phyloP scores from a whole-genome alignment of 257 asterid genomes.

The Datura wrightii region DNA sequence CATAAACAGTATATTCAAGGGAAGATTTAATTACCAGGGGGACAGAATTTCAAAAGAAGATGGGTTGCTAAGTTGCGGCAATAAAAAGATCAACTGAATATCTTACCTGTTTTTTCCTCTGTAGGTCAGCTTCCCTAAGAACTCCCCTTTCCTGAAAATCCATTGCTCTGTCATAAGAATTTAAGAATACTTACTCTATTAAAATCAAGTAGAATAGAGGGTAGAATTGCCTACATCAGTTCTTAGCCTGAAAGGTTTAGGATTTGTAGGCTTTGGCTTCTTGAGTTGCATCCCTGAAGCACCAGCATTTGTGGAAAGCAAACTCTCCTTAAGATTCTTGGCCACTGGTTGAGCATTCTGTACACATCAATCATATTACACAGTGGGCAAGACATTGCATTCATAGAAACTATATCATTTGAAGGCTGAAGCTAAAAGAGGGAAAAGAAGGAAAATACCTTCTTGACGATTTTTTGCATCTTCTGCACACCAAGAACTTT shows the following conservation, averaged over 20 bases:
- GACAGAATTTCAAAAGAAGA: neutral
- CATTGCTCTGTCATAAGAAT: slow-evolving; percentile 32
- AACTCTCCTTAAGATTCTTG: slow-evolving; percentile 47
- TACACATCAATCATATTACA: slow-evolving; percentile 15
- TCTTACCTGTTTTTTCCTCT: slow-evolving; percentile 57
- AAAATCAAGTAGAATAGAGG: neutral
- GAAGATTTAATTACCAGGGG: neutral
- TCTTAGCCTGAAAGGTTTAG: slow-evolving; percentile 95
- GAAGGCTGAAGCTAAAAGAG: neutral
- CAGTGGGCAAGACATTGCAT: slow-evolving; percentile 14
- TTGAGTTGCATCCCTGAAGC: slow-evolving; percentile 53
- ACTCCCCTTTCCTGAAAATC: slow-evolving; percentile 84
- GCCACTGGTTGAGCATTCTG: slow-evolving; percentile 54
- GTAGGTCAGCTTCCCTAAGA: slow-evolving; percentile 81
- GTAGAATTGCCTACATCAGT: slow-evolving; percentile 76
- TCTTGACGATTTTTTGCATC: slow-evolving; percentile 37
- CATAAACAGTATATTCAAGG: slow-evolving; percentile 13
- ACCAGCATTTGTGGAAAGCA: slow-evolving; percentile 39
- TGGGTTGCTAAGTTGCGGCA: neutral
- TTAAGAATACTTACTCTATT: neutral
- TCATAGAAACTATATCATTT: slow-evolving; percentile 24
- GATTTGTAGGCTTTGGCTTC: slow-evolving; percentile 86
- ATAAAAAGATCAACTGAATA: slow-evolving; percentile 46
- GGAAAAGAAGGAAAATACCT: slow-evolving; percentile 45
- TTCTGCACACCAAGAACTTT: slow-evolving; percentile 54